Base-by-base conservation (phyloP, 306 rosid genomes). In the Sechiopsis laciniata region DNA sequence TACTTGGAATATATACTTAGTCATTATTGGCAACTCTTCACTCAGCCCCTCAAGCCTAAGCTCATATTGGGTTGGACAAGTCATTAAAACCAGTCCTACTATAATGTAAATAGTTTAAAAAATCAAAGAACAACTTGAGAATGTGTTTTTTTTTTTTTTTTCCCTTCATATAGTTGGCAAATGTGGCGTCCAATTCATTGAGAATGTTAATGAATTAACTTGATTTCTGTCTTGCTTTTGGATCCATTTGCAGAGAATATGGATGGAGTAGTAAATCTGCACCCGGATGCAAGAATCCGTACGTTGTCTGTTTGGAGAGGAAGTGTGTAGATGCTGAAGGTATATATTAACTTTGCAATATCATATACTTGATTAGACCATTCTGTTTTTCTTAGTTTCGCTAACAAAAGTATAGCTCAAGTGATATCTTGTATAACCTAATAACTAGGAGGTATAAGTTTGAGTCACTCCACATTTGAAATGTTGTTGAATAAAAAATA, bases 251-350 rank as follows among this genome's bases (percentile, higher is more conserved):
- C 89, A 91, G 97, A 83, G 99, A 87, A 74, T 89, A 88, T 80
- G 97, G 99, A 69, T 94, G 99, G 99, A 81, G 82, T 80, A 79
- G 19, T 73, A 95, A 85, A 52, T 75, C 88, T 74, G 74, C 84
- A 81, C 82, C 84, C 12, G n/a, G 86, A 56, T 86, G 95, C 79
- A 79, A 78, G 69, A 96, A 94, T 81, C 99, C 95, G 35, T 94
- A 97, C 55, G 94, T 90, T 22, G 99, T 94, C 64, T 94, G 99
- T 82, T 82, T 94, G 82, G 99, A 94, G 85, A 88, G 97, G 78
- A 82, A 84, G 71, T 94, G 99, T 76, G 82, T 94, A 15, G 89
- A 92, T 74, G 99, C 90, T 8, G 87, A 89, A 94, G 99, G 99
- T 94, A 89, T 9, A 56, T 56, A 74, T 62, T 48, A 48, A 14